Evolutionary conservation across 1,284 basidiomycete species (phyloP).

Genomic region (Boletus sp.): DNA sequence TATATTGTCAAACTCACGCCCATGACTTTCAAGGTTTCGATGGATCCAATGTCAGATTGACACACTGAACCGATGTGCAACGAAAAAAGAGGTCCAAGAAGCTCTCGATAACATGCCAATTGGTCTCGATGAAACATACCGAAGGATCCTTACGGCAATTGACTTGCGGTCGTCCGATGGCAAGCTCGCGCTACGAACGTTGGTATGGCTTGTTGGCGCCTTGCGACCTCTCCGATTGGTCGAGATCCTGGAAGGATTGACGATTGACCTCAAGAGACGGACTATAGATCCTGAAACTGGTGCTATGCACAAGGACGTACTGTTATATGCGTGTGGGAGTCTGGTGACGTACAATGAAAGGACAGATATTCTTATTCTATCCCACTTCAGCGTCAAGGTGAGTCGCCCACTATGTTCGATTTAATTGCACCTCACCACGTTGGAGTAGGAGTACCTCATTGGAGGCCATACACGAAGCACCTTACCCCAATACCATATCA

Average conservation of each 20-base stretch:
- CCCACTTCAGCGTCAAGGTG: conserved; percentile 17
- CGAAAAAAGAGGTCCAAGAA: conserved; percentile 4
- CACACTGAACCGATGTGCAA: conserved; percentile 7
- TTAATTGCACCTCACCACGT: background rate
- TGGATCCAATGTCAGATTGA: conserved; percentile 15
- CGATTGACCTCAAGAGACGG: background rate
- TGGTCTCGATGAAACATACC: conserved; percentile 12
- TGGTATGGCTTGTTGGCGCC: conserved; percentile 9
- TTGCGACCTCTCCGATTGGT: conserved; percentile 5
- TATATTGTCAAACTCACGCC: background rate
- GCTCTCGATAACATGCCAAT: conserved; percentile 7
- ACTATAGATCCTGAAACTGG: background rate
- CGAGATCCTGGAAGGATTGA: conserved; percentile 7
- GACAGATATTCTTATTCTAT: conserved; percentile 11
- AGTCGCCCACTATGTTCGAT: background rate
- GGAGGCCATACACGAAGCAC: conserved; percentile 2
- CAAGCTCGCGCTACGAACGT: conserved; percentile 3
- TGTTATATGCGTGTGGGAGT: conserved; percentile 7
- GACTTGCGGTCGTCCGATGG: background rate
- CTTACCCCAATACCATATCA: conserved; percentile 2
- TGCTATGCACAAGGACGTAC: background rate
- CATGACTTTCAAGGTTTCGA: conserved; percentile 7
- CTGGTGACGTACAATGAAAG: conserved; percentile 10
- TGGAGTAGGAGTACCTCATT: conserved; percentile 9
- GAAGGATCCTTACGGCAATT: conserved; percentile 6